Conservation (phyloP, 306 rosid genomes). For the Crataegus laevigata region DNA sequence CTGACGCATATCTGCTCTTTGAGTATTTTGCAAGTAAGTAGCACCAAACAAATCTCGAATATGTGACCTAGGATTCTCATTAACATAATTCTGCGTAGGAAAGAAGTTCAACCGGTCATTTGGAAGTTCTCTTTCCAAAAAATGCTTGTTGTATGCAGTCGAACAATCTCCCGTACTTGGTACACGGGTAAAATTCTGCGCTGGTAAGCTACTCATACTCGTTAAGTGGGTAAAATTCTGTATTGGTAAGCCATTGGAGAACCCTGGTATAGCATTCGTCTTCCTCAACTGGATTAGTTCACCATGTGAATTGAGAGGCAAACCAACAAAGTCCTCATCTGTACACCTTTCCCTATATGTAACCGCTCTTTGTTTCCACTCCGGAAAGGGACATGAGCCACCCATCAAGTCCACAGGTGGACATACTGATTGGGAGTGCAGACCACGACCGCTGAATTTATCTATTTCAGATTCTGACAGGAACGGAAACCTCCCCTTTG, state of each 20-base stretch:
- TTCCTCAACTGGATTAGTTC: constrained; percentile 65
- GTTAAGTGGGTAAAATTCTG: background rate
- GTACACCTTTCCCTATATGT: constrained; percentile 27
- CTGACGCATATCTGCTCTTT: constrained; percentile 39
- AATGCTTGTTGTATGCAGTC: constrained; percentile 32
- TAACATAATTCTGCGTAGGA: constrained; percentile 29
- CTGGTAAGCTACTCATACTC: constrained; percentile 28
- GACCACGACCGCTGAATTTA: constrained; percentile 19
- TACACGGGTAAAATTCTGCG: constrained; percentile 19
- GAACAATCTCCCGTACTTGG: constrained; percentile 33
- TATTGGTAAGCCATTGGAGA: constrained; percentile 39
- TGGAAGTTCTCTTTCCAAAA: constrained; percentile 39
- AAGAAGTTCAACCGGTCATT: constrained; percentile 36
- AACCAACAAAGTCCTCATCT: constrained; percentile 49
- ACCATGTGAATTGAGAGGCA: constrained; percentile 95
- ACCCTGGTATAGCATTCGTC: constrained; percentile 27
- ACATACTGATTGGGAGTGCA: constrained; percentile 28
- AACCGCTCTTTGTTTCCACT: constrained; percentile 40
- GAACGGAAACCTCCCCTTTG: constrained; percentile 33
- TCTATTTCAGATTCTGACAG: constrained; percentile 35
- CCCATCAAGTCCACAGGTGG: constrained; percentile 39
- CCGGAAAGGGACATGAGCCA: constrained; percentile 27
- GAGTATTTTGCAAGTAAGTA: constrained; percentile 36
- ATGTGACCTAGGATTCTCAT: constrained; percentile 22
- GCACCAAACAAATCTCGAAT: constrained; percentile 54